Percentiles rank a stretch among this genome's conserved stretches.
These are phyloP conservation scores for Tylopilus vinaceipallidus DNA, from an alignment of 768 basidiomycete species.

Conservation along the genomic window DNA sequence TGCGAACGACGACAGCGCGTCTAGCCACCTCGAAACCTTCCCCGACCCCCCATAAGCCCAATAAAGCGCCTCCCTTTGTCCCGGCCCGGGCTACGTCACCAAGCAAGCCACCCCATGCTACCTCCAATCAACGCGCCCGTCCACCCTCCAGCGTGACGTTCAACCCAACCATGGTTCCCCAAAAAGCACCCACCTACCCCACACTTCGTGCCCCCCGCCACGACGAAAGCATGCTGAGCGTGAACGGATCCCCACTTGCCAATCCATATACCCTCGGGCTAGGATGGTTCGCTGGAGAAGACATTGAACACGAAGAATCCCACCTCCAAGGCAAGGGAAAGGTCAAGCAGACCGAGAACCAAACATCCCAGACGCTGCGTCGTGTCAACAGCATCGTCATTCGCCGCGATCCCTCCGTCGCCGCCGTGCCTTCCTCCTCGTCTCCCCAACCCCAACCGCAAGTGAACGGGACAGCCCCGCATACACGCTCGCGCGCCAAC, in stretches of 20 bases:
- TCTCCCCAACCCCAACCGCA: constrained; percentile 21
- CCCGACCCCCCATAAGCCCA: constrained; percentile 36
- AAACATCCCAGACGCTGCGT: constrained; percentile 14
- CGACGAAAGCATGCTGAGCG: constrained; percentile 76
- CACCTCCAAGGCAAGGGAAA: constrained; percentile 23
- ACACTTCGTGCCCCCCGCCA: constrained; percentile 63
- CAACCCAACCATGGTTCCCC: constrained; percentile 60
- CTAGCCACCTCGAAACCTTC: constrained; percentile 30
- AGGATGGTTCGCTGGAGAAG: constrained; percentile 49
- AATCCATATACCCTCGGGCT: constrained; percentile 73
- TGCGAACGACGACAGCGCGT: constrained; percentile 27
- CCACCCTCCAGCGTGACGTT: constrained; percentile 65
- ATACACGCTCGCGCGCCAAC: constrained; percentile 43
- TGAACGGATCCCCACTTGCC: constrained; percentile 80
- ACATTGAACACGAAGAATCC: constrained; percentile 23
- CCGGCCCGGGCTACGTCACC: constrained; percentile 51
- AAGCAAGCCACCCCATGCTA: constrained; percentile 34
- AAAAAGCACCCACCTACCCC: constrained; percentile 40
- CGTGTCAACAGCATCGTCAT: constrained; percentile 64
- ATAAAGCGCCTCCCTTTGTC: constrained; percentile 25
- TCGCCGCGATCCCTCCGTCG: constrained; percentile 53
- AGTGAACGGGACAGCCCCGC: constrained; percentile 15
- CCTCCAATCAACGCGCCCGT: constrained; percentile 29
- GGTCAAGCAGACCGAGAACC: constrained; percentile 14
- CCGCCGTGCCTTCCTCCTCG: constrained; percentile 34